These are phyloP conservation scores for Phallus indusiatus DNA, from an alignment of 768 basidiomycete genomes.

Conservation along the genomic window DNA sequence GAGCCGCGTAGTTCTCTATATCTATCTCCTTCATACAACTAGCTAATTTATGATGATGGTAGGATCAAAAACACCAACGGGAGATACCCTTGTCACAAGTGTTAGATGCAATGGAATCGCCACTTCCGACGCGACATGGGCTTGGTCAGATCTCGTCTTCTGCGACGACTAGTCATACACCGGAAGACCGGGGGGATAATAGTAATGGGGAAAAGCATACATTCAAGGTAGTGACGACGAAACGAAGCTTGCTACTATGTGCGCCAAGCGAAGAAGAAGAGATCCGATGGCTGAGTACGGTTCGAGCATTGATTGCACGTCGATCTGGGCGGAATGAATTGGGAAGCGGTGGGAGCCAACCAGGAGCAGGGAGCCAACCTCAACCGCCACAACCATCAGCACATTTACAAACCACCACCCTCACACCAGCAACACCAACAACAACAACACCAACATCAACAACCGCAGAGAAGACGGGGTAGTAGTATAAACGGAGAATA, in stretches of 20 bases:
- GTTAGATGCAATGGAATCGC: constrained; percentile 86
- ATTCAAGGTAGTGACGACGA: constrained; percentile 96
- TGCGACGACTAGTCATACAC: constrained; percentile 21
- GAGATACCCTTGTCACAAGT: constrained; percentile 79
- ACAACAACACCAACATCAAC: no score
- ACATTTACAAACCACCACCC: no score
- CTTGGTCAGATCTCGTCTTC: constrained; percentile 14
- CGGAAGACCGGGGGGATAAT: constrained; percentile 36
- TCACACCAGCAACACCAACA: no score
- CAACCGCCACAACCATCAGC: neutral
- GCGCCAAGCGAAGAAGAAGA: constrained; percentile 97
- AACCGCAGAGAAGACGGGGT: neutral
- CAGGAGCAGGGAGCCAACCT: neutral
- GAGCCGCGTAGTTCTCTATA: constrained; percentile 21
- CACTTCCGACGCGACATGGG: constrained; percentile 46
- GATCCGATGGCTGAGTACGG: constrained; percentile 94
- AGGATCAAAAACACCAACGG: constrained; percentile 89
- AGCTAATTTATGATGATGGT: constrained; percentile 5
- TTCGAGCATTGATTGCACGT: constrained; percentile 82
- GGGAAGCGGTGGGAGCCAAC: neutral
- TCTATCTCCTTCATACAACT: neutral
- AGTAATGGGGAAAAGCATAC: constrained; percentile 38
- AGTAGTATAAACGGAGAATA: neutral
- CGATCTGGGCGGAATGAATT: constrained; percentile 28
- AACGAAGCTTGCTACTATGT: constrained; percentile 79